A percentile compares a stretch with the other conserved stretches of the same genome.
These are phyloP conservation scores for Corynespora cassiicola DNA, from an alignment of 2,329 filamentous ascomycete species.

Conservation along the genomic window DNA sequence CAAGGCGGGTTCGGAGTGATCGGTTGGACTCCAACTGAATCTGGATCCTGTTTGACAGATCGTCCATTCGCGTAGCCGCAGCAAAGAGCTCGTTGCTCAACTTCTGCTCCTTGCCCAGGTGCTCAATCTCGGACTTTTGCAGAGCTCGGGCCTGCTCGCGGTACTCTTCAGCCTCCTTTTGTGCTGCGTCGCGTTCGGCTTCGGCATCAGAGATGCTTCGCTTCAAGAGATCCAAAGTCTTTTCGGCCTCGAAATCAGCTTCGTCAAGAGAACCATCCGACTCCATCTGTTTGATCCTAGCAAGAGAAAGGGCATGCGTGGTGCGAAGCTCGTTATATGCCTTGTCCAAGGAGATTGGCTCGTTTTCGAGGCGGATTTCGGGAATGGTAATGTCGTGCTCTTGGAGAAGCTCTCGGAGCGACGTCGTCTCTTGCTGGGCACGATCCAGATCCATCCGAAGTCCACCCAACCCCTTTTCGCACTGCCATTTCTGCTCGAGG, in stretches of 20 bases:
- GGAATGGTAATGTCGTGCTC: slow-evolving; percentile 84
- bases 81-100: slow-evolving; percentile 74
- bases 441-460: slow-evolving; percentile 97
- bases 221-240: slow-evolving; percentile 71
- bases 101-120: slow-evolving; percentile 66
- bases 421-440: slow-evolving; percentile 88
- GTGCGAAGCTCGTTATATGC: slow-evolving; percentile 78
- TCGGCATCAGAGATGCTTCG: slow-evolving; percentile 72
- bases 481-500: slow-evolving; percentile 93
- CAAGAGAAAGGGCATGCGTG: slow-evolving; percentile 71
- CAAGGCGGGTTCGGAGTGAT: slow-evolving; percentile 75
- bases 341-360: slow-evolving; percentile 73
- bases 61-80: slow-evolving; percentile 79
- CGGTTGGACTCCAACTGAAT: slow-evolving; percentile 81
- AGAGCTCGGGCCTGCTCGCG: slow-evolving; percentile 67
- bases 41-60: slow-evolving; percentile 79
- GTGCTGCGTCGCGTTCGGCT: slow-evolving; percentile 74
- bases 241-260: slow-evolving; percentile 58
- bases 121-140: slow-evolving; percentile 61
- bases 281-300: slow-evolving; percentile 71
- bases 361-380: slow-evolving; percentile 57
- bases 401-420: slow-evolving; percentile 77
- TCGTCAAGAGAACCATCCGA: slow-evolving; percentile 48
- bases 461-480: slow-evolving; percentile 85
- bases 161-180: slow-evolving; percentile 68